A percentile compares a stretch with the other conserved stretches of the same genome.
phyloP scores from a whole-genome alignment of 768 basidiomycete species.

The Lentinus brumalis region DNA sequence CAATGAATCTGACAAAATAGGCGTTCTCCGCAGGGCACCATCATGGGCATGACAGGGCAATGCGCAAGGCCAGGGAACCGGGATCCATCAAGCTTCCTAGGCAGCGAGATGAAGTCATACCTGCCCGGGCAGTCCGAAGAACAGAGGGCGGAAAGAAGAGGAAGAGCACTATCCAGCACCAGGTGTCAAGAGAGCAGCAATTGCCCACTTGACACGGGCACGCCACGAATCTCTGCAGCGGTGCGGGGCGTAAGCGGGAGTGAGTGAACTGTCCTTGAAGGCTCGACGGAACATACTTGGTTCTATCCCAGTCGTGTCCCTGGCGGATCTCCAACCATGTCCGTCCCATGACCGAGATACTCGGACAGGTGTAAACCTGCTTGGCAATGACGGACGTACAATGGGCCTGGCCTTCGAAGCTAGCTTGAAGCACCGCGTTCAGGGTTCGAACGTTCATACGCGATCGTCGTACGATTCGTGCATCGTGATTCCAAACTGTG shows the following conservation, averaged over 20 bases:
- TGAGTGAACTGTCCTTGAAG: not conserved
- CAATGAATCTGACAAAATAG: not conserved
- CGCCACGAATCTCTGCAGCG: not conserved
- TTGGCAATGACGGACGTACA: not conserved
- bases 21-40: not conserved
- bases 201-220: not conserved
- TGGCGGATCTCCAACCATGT: not conserved
- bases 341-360: not conserved
- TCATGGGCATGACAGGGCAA: not conserved
- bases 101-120: not conserved
- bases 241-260: not conserved
- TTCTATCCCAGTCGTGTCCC: not conserved
- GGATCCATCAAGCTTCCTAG: not conserved
- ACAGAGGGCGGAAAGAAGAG: too few species aligned
- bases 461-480: not conserved
- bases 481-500: not conserved
- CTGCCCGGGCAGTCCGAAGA: not conserved
- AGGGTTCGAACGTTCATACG: too few species aligned
- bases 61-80: not conserved
- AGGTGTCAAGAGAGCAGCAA: not conserved
- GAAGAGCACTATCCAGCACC: not conserved
- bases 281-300: not conserved
- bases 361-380: not conserved
- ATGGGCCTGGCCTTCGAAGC: not conserved
- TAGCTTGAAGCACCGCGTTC: too few species aligned